Evolutionary conservation across 129 eudicot genomes (phyloP).

Genomic region (Escallonia herrerae): DNA sequence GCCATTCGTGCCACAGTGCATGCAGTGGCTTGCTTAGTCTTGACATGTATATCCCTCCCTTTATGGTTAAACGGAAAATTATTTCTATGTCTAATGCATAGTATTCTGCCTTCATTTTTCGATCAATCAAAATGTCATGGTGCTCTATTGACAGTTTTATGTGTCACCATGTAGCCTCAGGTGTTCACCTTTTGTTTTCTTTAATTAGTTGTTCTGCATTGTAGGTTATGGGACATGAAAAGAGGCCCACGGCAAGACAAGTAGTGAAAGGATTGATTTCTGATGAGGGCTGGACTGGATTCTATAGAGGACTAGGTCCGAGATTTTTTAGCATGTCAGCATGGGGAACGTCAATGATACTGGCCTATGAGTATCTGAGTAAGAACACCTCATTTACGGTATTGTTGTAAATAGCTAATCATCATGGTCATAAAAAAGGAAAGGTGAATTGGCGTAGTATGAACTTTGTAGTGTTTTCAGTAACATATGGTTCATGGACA

Average conservation of each 20-base stretch:
- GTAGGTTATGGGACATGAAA: constrained; percentile 81
- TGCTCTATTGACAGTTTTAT: not conserved
- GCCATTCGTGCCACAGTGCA: no score
- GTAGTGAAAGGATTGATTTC: constrained; percentile 65
- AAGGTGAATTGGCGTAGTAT: not conserved
- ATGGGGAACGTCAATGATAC: constrained; percentile 99
- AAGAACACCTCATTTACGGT: constrained; percentile 16
- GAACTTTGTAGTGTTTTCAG: not conserved
- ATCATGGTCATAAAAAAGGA: not conserved
- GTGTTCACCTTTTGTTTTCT: constrained; percentile 1
- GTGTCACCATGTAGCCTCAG: not conserved
- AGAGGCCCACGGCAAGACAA: constrained; percentile 60
- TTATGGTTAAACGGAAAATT: not conserved
- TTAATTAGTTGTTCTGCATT: constrained; percentile 5
- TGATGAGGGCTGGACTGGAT: constrained; percentile 89
- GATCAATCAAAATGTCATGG: not conserved
- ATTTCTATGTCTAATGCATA: not conserved
- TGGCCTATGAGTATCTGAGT: constrained; percentile 93
- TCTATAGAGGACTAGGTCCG: constrained; percentile 95
- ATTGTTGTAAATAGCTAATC: not conserved
- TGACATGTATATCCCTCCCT: not conserved
- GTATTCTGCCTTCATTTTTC: not conserved
- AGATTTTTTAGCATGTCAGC: constrained; percentile 99
- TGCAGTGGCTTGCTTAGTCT: not conserved
- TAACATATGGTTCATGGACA: not conserved